Conservation (phyloP, 1,139 yeast genomes). For the Kluyveromyces sp. region DNA sequence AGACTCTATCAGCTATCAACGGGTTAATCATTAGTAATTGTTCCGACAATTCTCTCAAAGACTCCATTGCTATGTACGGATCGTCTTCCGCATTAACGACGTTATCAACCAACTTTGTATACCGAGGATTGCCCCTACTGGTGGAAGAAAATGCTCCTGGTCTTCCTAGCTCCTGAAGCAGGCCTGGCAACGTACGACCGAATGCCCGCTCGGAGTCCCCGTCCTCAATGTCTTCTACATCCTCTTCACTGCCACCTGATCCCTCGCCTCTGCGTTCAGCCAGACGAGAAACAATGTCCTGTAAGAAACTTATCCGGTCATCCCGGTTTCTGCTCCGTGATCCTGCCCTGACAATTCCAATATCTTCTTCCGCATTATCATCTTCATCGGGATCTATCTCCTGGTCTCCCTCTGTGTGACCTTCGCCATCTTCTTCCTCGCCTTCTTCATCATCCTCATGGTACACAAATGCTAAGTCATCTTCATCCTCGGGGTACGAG, state of each 20-base stretch:
- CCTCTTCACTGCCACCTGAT: slow-evolving; percentile 11
- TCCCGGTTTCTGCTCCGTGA: slow-evolving; percentile 7
- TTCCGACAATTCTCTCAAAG: slow-evolving; percentile 57
- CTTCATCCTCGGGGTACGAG: slow-evolving; percentile 15
- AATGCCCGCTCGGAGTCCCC: slow-evolving; percentile 25
- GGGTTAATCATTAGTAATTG: slow-evolving; percentile 63
- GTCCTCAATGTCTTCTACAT: not conserved
- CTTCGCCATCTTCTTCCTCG: slow-evolving; percentile 12
- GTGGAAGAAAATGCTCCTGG: slow-evolving; percentile 10
- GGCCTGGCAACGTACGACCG: slow-evolving; percentile 38
- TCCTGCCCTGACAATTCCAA: slow-evolving; percentile 21
- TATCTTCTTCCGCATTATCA: slow-evolving; percentile 25
- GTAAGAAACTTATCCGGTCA: slow-evolving; percentile 14
- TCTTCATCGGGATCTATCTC: slow-evolving; percentile 16
- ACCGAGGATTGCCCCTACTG: slow-evolving; percentile 16
- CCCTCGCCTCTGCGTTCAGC: slow-evolving; percentile 11
- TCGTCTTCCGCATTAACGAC: slow-evolving; percentile 35
- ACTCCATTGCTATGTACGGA: slow-evolving; percentile 46
- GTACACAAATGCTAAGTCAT: slow-evolving; percentile 8
- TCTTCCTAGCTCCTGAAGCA: slow-evolving; percentile 29
- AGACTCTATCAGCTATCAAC: slow-evolving; percentile 50
- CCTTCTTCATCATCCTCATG: slow-evolving; percentile 14
- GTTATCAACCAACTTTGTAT: slow-evolving; percentile 23
- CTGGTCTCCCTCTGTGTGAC: slow-evolving; percentile 12
- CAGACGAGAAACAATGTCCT: slow-evolving; percentile 19